Percentiles rank a stretch among this genome's conserved stretches.
Evolutionary conservation across 2,329 filamentous ascomycete genomes (phyloP).

Genomic region (Colletotrichum godetiae): DNA sequence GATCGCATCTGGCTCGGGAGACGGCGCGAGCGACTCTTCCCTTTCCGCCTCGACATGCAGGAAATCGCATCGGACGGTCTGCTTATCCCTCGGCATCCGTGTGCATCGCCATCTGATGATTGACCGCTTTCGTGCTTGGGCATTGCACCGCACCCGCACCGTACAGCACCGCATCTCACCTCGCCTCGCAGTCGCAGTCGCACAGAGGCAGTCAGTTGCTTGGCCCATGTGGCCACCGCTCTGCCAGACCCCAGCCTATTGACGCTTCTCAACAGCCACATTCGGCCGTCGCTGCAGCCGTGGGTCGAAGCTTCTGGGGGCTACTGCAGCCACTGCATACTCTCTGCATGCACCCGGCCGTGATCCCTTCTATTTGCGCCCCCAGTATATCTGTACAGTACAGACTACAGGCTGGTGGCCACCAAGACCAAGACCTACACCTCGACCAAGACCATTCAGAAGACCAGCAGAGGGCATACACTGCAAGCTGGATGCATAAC

Average conservation of each 20-base stretch:
- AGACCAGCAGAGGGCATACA: background rate
- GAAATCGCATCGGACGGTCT: constrained; percentile 14
- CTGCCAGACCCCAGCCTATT: constrained; percentile 11
- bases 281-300: constrained; percentile 34
- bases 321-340: constrained; percentile 29
- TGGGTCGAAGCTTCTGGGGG: constrained; percentile 32
- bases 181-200: background rate
- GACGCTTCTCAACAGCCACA: constrained; percentile 30
- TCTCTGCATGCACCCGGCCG: constrained; percentile 32
- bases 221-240: constrained; percentile 29
- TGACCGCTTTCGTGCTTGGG: background rate
- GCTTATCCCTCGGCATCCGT: constrained; percentile 18
- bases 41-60: constrained; percentile 26
- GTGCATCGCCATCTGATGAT: constrained; percentile 5
- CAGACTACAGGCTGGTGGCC: no score
- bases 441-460: background rate
- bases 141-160: background rate
- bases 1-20: constrained; percentile 34
- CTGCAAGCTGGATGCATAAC: background rate
- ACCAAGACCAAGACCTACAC: background rate
- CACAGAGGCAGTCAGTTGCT: background rate
- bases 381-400: background rate
- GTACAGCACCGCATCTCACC: background rate
- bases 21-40: constrained; percentile 23
- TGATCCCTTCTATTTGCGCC: constrained; percentile 17